Evolutionary conservation across 106 monocot species (phyloP).

Genomic region (Ottelia alismoides): DNA sequence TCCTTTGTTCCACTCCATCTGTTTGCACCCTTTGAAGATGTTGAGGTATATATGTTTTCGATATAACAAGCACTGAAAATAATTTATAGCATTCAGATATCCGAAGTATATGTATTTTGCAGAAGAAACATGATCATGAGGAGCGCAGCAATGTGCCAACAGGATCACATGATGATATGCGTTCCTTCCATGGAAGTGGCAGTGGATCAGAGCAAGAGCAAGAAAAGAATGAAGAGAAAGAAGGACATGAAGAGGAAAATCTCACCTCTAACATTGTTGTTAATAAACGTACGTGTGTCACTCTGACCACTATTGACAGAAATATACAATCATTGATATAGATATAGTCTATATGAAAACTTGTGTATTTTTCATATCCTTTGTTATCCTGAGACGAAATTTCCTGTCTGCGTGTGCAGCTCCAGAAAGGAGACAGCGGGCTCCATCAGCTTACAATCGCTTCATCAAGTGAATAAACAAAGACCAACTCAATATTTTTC

Average conservation of each 20-base stretch:
- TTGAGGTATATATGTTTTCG: constrained; percentile 7
- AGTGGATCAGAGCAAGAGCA: constrained; percentile 1
- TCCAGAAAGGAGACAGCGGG: constrained; percentile 87
- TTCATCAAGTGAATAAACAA: constrained; percentile 99
- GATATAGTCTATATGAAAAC: too few relatives aligned
- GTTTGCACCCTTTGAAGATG: constrained; percentile 23
- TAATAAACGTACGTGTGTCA: constrained; percentile 54
- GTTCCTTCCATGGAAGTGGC: too few relatives aligned
- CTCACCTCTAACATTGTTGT: constrained; percentile 13
- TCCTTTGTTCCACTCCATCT: constrained; percentile 45
- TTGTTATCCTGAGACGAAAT: neutral
- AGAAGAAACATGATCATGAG: neutral
- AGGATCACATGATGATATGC: neutral
- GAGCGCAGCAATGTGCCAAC: neutral
- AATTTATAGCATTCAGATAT: too few relatives aligned
- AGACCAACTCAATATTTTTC: too few relatives aligned
- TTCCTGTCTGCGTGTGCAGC: constrained; percentile 25
- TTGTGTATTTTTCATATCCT: neutral
- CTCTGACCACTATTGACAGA: too few relatives aligned
- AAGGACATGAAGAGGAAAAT: constrained; percentile 1
- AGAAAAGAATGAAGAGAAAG: constrained; percentile 4
- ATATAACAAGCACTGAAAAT: too few relatives aligned
- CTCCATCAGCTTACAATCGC: constrained; percentile 84
- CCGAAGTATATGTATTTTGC: too few relatives aligned
- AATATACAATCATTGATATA: too few relatives aligned